Evolutionary conservation across 1,139 yeast species (phyloP), one percentile per base, ranked within the genome.

Genomic region (Geotrichum klebahnii): DNA sequence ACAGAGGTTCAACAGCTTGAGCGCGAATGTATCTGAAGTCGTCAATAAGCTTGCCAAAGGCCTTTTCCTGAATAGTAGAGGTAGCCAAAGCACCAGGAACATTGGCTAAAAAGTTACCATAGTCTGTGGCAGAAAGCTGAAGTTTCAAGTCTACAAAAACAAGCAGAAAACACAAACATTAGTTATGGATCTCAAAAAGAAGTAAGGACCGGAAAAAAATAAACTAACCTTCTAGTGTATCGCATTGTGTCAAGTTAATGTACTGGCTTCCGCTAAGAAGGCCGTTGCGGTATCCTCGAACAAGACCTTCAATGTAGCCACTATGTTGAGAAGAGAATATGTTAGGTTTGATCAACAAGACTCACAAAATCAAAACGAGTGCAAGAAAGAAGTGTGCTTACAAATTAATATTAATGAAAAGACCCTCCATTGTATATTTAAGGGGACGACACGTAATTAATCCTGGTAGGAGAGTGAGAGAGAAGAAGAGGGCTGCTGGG

Each of bases 91-190:
- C 86, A 1, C 90, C 81, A 8, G 92, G 82, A 44, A 86, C 84
- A 57, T 88, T 85, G 26, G 95, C 77, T 57, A 94, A 73, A 63
- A 90, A 88, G 69, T 84, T 86, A 42, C 97, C 96, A 69, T 94
- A 94, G 64, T 92, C 98, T 5, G 98, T 90, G 32, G 97, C 88
- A 2, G 96, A 84, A 53, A 94, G 76, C 72, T 94, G 98, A 53
- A 94, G 75, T 70, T 89, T 92, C 63, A 94, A 76, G 70, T 94
- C 99, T 58, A 34, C 8, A 35, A 36, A 32, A 26, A 26, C 8
- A 14, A 17, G 10, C 20, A 3, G 12, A 22, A 19, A 46, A 40
- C 22, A 3, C 9, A 32, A 16, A 12, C 14, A 24, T 24, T 22
- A 16, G 45, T n/a, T n/a, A n/a, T n/a, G n/a, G n/a, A n/a, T n/a